These are phyloP conservation scores for Pseudogymnoascus sp. DNA, from an alignment of 2,329 filamentous ascomycete genomes.

Conservation along the genomic window DNA sequence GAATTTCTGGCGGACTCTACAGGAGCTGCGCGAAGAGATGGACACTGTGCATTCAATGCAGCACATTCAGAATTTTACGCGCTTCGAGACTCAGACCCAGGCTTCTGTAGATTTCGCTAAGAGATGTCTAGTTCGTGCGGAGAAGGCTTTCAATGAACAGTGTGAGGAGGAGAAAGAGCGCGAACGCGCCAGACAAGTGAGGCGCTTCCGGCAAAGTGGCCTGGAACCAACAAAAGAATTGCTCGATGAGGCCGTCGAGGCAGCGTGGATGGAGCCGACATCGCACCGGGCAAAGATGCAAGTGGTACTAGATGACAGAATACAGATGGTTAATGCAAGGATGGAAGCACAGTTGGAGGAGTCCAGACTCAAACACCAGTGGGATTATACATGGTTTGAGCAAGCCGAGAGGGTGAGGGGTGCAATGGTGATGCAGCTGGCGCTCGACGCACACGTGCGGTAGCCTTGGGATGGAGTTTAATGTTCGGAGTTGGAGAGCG, in stretches of 20 bases:
- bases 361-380: not conserved
- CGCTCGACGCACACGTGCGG: not conserved
- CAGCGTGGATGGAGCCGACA: too few relatives aligned
- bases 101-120: not conserved
- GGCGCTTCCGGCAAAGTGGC: not conserved
- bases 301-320: too few relatives aligned
- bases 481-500: not conserved
- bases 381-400: not conserved
- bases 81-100: not conserved
- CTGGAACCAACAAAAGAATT: not conserved
- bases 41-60: conserved; percentile 9
- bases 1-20: not conserved
- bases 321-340: not conserved
- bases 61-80: not conserved
- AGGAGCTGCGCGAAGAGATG: not conserved
- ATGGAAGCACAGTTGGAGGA: not conserved
- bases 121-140: not conserved
- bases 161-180: not conserved
- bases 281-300: too few relatives aligned
- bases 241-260: not conserved
- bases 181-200: not conserved
- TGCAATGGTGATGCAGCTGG: not conserved
- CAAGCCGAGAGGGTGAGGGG: not conserved
- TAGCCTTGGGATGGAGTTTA: not conserved
- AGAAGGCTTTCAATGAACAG: not conserved